Percentiles rank a stretch among this genome's conserved stretches.
phyloP scores from a whole-genome alignment of 2,329 filamentous ascomycete genomes.

The Aspergillus sojae region DNA sequence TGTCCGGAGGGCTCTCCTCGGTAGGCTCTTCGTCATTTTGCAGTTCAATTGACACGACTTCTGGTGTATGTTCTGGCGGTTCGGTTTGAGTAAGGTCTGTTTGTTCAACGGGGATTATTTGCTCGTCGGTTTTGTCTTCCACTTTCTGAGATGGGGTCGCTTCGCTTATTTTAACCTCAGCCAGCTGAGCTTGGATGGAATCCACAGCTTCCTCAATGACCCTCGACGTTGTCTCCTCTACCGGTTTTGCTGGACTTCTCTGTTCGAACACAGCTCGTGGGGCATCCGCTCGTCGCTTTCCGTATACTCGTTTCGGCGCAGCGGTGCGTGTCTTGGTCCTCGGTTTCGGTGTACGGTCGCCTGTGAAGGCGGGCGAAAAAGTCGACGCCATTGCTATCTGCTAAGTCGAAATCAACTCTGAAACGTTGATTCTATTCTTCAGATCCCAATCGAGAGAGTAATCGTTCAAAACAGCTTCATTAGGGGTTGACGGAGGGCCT shows the following conservation, averaged over 20 bases:
- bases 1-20: constrained; percentile 2
- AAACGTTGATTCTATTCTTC: neutral
- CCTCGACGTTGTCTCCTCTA: constrained; percentile 9
- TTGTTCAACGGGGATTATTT: neutral
- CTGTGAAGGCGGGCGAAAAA: constrained; percentile 15
- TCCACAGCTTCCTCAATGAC: constrained; percentile 23
- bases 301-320: constrained; percentile 38
- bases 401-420: neutral
- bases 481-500: constrained; percentile 13
- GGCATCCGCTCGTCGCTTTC: constrained; percentile 37
- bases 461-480: neutral
- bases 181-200: constrained; percentile 29
- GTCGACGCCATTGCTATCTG: constrained; percentile 17
- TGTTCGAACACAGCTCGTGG: constrained; percentile 41
- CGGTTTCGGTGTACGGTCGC: constrained; percentile 26
- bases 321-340: constrained; percentile 27
- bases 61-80: neutral
- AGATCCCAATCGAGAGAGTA: neutral
- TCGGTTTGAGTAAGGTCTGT: neutral
- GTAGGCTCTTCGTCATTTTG: neutral
- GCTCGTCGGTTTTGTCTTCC: neutral
- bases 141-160: constrained; percentile 4
- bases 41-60: neutral
- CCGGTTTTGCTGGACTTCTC: constrained; percentile 26
- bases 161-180: constrained; percentile 30